Percentiles rank a stretch among this genome's conserved stretches.
These are phyloP conservation scores for Malus hybrid DNA, from an alignment of 331 rosid genomes.

Conservation along the genomic window DNA sequence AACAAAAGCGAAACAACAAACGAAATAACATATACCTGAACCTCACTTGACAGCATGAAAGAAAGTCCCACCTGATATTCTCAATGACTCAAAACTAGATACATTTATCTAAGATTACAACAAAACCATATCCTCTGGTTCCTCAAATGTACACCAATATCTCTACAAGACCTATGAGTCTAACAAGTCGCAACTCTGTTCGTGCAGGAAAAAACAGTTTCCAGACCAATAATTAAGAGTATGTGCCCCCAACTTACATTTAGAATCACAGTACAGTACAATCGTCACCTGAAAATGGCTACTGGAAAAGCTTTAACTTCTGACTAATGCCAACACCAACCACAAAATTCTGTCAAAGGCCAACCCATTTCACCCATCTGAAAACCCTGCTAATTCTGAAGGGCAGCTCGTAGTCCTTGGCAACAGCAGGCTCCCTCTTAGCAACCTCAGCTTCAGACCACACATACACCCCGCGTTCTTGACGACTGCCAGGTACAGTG, in stretches of 20 bases:
- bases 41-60: conserved; percentile 28
- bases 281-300: neutral
- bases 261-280: neutral
- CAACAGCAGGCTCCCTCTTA: conserved; percentile 71
- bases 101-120: conserved; percentile 47
- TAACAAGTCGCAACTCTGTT: conserved; percentile 4
- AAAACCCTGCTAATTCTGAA: conserved; percentile 67
- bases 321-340: conserved; percentile 5
- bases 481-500: conserved; percentile 88
- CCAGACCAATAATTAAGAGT: conserved; percentile 11
- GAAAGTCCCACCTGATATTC: conserved; percentile 26
- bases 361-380: conserved; percentile 97
- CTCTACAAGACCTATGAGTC: conserved; percentile 32
- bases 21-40: conserved; percentile 32
- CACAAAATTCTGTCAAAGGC: conserved; percentile 31
- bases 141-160: conserved; percentile 42
- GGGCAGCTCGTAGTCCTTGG: conserved; percentile 77
- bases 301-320: conserved; percentile 3
- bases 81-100: conserved; percentile 36
- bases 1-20: neutral
- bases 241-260: conserved; percentile 7
- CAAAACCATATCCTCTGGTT: conserved; percentile 43
- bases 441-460: conserved; percentile 88
- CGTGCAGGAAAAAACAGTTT: conserved; percentile 10
- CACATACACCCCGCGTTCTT: conserved; percentile 91